Percentiles rank a stretch among this genome's conserved stretches.
Evolutionary conservation across 1,284 basidiomycete genomes (phyloP).

Genomic region (Pisolithus thermaeus): DNA sequence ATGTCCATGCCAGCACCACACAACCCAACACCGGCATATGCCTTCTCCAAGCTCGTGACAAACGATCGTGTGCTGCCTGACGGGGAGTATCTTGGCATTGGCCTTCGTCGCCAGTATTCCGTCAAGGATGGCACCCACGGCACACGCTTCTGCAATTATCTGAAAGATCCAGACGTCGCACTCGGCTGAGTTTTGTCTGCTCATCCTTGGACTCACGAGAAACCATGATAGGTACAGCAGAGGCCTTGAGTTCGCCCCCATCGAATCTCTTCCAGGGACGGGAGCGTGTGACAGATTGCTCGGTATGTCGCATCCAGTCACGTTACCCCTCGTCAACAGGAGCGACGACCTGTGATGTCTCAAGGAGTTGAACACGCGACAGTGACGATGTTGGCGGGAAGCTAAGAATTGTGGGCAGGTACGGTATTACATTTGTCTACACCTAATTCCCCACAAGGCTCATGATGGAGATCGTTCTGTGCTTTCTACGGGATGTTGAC

Average conservation of each 20-base stretch:
- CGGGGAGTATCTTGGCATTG: conserved; percentile 30
- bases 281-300: no score
- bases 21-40: conserved; percentile 6
- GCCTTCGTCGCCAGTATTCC: conserved; percentile 28
- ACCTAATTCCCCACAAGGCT: neutral
- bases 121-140: neutral
- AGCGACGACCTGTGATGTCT: conserved; percentile 17
- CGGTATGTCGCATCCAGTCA: no score
- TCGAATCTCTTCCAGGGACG: no score
- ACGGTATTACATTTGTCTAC: no score
- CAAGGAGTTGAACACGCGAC: conserved; percentile 35
- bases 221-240: no score
- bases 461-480: conserved; percentile 8
- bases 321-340: no score
- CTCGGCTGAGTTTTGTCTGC: neutral
- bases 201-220: no score
- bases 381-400: conserved; percentile 37
- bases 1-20: neutral
- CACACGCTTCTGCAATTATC: neutral
- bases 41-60: conserved; percentile 13
- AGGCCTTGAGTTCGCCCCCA: no score
- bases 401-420: conserved; percentile 44
- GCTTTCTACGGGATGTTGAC: conserved; percentile 39
- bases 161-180: neutral
- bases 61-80: conserved; percentile 19